Base-by-base conservation (phyloP, 1,284 basidiomycete species). In the Megacollybia platyphylla region DNA sequence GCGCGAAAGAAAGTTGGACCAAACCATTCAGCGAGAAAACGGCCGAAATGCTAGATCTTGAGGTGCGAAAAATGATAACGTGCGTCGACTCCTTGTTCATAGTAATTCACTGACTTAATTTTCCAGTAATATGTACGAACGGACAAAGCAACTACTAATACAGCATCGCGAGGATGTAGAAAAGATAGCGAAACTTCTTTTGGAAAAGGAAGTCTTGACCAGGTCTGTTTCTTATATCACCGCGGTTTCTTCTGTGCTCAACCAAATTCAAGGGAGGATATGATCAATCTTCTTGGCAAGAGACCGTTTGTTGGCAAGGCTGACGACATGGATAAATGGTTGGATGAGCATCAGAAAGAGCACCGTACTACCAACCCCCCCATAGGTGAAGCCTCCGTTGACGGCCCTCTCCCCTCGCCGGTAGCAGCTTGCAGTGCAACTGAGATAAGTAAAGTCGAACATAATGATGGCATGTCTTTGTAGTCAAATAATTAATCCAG, bases 1-100 rank as follows among this genome's bases (percentile, higher is more conserved):
- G 80, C 29, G 75, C 88, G 39, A 81, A 82, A 44, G 92, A 97
- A 59, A 71, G 75, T 30, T 94, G 92, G 83, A 89, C 89, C 51
- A 98, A 98, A 62, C 94, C 94, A 1, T 98, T 97, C 71, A 92
- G 87, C 51, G 94, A 99, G 73, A 87, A 87, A 61, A 99, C 94
- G 0, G 89, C 87, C 1, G 87, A 97, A 67, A 86, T 91, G 69
- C 67, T 98, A 11, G 94, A 98, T 58, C 63, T 64, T 18, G 88
- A 88, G 62, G 93, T 98, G 11, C 82, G 91, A 57, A 93, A 90
- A 70, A 93, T 98, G 88, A 90, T 98, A 51, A 77, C 74, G 71
- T 83, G 60, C 41, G 71, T 70, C 4, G 9, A 15, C 35, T 44
- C 17, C 35, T 41, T 32, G 34, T 29, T 38, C 27, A 13, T 36